Conservation (phyloP, 2,329 filamentous ascomycete genomes). For the Nemania bipapillata region DNA sequence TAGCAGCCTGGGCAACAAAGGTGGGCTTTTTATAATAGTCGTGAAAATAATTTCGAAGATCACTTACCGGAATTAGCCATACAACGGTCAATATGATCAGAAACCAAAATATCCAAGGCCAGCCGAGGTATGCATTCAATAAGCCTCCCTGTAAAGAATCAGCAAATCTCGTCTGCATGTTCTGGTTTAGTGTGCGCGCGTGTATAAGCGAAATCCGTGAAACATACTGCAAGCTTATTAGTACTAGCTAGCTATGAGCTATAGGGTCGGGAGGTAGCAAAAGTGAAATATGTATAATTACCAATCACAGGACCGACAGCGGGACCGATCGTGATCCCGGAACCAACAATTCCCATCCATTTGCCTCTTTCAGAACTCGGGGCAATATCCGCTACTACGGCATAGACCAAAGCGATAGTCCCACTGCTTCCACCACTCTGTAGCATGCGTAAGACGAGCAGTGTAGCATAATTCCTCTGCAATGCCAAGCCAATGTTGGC, state of each 20-base stretch:
- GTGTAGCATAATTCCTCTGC: constrained; percentile 66
- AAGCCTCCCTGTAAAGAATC: constrained; percentile 65
- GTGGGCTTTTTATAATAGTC: not conserved
- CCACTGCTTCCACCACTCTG: constrained; percentile 74
- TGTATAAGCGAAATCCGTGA: not conserved
- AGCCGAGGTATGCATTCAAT: constrained; percentile 71
- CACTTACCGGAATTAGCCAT: constrained; percentile 60
- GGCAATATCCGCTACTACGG: constrained; percentile 77
- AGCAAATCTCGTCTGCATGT: constrained; percentile 59
- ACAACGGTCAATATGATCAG: constrained; percentile 64
- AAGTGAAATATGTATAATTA: constrained; percentile 8
- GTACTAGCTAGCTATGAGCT: not conserved
- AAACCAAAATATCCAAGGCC: constrained; percentile 78
- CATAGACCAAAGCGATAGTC: constrained; percentile 76
- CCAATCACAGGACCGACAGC: constrained; percentile 52
- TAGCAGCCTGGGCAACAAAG: not conserved
- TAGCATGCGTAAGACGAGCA: constrained; percentile 70
- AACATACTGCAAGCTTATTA: constrained; percentile 35
- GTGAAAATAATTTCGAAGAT: not conserved
- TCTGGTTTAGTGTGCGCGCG: not conserved
- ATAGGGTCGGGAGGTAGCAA: not conserved
- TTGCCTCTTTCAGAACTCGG: constrained; percentile 75
- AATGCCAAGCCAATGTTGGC: constrained; percentile 70
- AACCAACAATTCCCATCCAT: constrained; percentile 75
- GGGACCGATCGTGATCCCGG: constrained; percentile 67